Evolutionary conservation across 305 asterid genomes (phyloP).

Genomic region (Fraxinus nigra): DNA sequence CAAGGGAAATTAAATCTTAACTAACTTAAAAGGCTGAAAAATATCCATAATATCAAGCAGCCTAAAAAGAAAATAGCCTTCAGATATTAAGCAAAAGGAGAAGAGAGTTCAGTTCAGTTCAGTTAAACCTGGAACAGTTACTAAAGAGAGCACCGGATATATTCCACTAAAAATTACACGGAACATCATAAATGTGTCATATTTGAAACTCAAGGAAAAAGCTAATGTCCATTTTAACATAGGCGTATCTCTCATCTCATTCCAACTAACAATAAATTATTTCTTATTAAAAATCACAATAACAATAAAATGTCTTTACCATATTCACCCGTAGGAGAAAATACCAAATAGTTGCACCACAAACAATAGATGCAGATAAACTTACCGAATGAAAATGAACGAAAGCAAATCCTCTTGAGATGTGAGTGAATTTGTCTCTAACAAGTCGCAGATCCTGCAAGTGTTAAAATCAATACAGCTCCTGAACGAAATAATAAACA

Average conservation of each 20-base stretch:
- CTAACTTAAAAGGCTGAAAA: not conserved
- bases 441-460: conserved; percentile 95
- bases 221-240: not conserved
- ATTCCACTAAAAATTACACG: not conserved
- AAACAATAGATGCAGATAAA: conserved; percentile 16
- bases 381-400: conserved; percentile 86
- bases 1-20: not conserved
- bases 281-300: not conserved
- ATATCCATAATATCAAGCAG: not conserved
- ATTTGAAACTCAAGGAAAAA: not conserved
- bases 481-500: conserved; percentile 15
- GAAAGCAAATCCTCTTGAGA: conserved; percentile 97
- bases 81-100: not conserved
- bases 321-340: conserved; percentile 8
- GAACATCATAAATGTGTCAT: not conserved
- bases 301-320: conserved; percentile 1
- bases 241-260: not conserved
- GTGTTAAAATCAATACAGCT: conserved; percentile 19
- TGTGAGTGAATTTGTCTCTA: conserved; percentile 96
- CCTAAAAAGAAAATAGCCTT: not conserved
- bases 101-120: not conserved
- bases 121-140: not conserved
- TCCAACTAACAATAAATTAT: not conserved
- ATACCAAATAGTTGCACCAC: not conserved
- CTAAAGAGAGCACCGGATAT: not conserved